These are phyloP conservation scores for Apiotrichum montevideense DNA, from an alignment of 1,284 basidiomycete genomes.

Conservation along the genomic window DNA sequence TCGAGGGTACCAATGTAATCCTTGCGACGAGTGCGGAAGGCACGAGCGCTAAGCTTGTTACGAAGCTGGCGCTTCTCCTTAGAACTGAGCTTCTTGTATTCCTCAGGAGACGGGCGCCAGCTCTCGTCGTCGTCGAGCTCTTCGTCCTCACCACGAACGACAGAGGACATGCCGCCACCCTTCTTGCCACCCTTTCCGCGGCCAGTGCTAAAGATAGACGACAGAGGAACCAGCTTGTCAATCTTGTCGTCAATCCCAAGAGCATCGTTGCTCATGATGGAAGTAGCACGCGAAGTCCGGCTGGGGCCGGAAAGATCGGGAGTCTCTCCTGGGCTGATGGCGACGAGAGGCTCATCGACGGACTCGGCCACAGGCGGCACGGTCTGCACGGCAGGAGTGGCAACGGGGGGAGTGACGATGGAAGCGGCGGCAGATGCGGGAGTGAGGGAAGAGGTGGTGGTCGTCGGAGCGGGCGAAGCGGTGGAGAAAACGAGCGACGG, in stretches of 20 bases:
- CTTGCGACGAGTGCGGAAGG: slow-evolving; percentile 89
- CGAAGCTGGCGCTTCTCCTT: slow-evolving; percentile 95
- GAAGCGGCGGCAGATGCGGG: neutral
- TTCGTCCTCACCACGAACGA: slow-evolving; percentile 45
- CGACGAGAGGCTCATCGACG: slow-evolving; percentile 28
- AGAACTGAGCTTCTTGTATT: slow-evolving; percentile 88
- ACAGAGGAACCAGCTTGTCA: slow-evolving; percentile 38
- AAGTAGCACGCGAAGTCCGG: slow-evolving; percentile 21
- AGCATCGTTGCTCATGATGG: slow-evolving; percentile 17
- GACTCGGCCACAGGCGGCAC: slow-evolving; percentile 3
- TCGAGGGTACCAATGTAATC: slow-evolving; percentile 93
- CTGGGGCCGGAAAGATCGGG: slow-evolving; percentile 1
- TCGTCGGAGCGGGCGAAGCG: neutral
- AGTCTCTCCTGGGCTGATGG: slow-evolving; percentile 23
- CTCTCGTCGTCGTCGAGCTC: slow-evolving; percentile 46
- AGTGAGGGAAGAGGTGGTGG: slow-evolving; percentile 5
- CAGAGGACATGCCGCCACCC: slow-evolving; percentile 47
- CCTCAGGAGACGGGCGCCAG: slow-evolving; percentile 60
- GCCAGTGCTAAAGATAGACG: slow-evolving; percentile 44
- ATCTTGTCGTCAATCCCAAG: slow-evolving; percentile 27
- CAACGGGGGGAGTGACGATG: neutral
- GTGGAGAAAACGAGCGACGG: slow-evolving; percentile 22
- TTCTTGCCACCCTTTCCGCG: slow-evolving; percentile 48
- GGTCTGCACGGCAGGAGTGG: neutral
- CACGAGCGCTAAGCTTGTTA: slow-evolving; percentile 94